A percentile compares a stretch with the other conserved stretches of the same genome.
Conservation (phyloP, 768 basidiomycete species). For the Suillus hirtellus region DNA sequence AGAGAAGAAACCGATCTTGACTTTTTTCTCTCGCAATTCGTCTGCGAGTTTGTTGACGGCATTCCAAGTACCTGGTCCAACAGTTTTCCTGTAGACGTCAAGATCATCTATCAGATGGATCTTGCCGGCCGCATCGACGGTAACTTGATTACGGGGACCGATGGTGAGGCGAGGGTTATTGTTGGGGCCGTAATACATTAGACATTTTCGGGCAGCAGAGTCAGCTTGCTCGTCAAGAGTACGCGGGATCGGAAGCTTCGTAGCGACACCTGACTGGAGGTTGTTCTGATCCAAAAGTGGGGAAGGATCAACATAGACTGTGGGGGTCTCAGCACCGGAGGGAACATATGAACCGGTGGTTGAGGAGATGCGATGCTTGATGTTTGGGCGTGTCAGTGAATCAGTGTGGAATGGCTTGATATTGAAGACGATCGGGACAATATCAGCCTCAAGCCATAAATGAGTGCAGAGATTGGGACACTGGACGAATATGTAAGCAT, state of each 20-base stretch:
- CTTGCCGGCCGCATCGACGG: constrained; percentile 84
- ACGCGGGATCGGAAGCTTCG: constrained; percentile 69
- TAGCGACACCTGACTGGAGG: constrained; percentile 47
- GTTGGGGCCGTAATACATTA: constrained; percentile 80
- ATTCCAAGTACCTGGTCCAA: constrained; percentile 75
- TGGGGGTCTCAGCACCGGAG: constrained; percentile 77
- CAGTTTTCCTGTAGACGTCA: constrained; percentile 73
- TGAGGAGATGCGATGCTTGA: constrained; percentile 82
- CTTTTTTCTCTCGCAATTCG: constrained; percentile 81
- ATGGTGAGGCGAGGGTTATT: constrained; percentile 85
- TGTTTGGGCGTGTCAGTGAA: constrained; percentile 71
- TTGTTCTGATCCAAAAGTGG: constrained; percentile 45
- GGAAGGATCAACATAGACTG: constrained; percentile 61
- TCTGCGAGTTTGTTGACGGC: constrained; percentile 79
- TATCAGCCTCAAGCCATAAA: constrained; percentile 80
- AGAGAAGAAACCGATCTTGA: constrained; percentile 92
- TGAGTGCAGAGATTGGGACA: constrained; percentile 82
- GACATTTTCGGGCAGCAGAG: constrained; percentile 80
- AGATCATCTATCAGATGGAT: constrained; percentile 86
- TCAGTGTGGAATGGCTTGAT: constrained; percentile 84
- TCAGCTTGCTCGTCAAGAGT: constrained; percentile 85
- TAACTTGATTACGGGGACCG: constrained; percentile 82
- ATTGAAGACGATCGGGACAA: constrained; percentile 84
- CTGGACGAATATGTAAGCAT: constrained; percentile 37
- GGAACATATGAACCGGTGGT: constrained; percentile 77